Evolutionary conservation across 1,284 basidiomycete genomes (phyloP).

Genomic region (Farysia itapuensis): DNA sequence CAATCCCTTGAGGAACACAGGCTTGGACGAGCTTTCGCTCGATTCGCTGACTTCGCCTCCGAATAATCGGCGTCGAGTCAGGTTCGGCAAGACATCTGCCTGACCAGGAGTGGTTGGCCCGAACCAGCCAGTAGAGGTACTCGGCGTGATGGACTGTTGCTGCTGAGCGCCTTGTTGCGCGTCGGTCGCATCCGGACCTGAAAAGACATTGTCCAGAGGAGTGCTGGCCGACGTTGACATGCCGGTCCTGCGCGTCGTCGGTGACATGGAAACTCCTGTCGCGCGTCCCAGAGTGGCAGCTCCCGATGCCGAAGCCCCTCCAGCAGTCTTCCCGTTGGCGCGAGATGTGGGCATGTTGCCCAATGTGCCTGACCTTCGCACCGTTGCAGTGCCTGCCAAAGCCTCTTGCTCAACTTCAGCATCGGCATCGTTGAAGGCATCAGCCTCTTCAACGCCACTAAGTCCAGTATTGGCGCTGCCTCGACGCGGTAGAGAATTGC

Average conservation of each 20-base stretch:
- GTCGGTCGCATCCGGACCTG: not conserved
- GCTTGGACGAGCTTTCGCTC: conserved; percentile 35
- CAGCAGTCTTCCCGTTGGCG: conserved; percentile 1
- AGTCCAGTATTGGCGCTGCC: conserved; percentile 21
- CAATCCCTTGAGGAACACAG: conserved; percentile 61
- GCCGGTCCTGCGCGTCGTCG: conserved; percentile 13
- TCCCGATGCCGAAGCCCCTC: conserved; percentile 13
- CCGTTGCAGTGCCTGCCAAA: not conserved
- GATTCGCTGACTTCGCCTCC: conserved; percentile 12
- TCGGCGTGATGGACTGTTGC: conserved; percentile 8
- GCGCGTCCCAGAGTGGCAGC: conserved; percentile 33
- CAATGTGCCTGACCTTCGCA: conserved; percentile 32
- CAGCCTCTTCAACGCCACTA: conserved; percentile 20
- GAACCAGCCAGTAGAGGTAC: conserved; percentile 26
- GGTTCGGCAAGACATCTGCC: conserved; percentile 28
- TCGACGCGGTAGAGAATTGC: conserved; percentile 3
- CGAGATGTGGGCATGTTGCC: conserved; percentile 29
- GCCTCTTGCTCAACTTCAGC: conserved; percentile 2
- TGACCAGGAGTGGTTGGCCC: conserved; percentile 28
- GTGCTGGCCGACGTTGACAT: conserved; percentile 27
- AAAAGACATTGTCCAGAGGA: conserved; percentile 33
- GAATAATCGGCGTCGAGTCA: conserved; percentile 19
- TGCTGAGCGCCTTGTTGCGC: not conserved
- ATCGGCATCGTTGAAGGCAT: conserved; percentile 5
- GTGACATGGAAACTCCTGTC: conserved; percentile 31